These are phyloP conservation scores for Boletus pseudo-olivaceus DNA, from an alignment of 768 basidiomycete genomes.

Conservation along the genomic window DNA sequence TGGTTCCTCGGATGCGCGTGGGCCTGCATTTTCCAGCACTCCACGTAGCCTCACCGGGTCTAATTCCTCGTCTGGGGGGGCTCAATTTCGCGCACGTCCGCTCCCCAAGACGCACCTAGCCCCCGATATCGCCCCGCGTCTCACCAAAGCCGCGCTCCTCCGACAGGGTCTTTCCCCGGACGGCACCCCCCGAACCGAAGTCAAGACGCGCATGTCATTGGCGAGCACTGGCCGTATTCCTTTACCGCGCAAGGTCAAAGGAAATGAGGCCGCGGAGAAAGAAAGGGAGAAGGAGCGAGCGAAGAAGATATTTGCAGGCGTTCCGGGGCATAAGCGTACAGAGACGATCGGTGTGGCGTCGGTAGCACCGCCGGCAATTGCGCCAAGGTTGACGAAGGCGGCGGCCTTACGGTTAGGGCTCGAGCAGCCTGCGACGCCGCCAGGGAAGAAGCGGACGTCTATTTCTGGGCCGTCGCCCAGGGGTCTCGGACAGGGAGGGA, in stretches of 20 bases:
- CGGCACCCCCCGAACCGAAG: constrained; percentile 15
- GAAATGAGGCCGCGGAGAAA: constrained; percentile 40
- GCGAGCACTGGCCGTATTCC: constrained; percentile 35
- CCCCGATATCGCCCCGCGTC: constrained; percentile 75
- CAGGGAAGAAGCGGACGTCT: constrained; percentile 38
- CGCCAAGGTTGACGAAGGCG: constrained; percentile 74
- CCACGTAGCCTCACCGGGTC: constrained; percentile 33
- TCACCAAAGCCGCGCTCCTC: constrained; percentile 69
- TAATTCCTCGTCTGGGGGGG: constrained; percentile 41
- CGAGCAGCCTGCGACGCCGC: constrained; percentile 36
- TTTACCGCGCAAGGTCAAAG: constrained; percentile 25
- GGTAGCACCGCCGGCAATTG: constrained; percentile 65
- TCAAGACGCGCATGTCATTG: constrained; percentile 29
- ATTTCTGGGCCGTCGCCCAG: constrained; percentile 20
- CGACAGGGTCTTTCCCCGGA: constrained; percentile 58
- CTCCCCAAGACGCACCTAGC: constrained; percentile 57
- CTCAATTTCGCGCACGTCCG: constrained; percentile 61
- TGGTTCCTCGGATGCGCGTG: constrained; percentile 21
- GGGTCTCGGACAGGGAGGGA: not conserved
- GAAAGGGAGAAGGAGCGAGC: constrained; percentile 60
- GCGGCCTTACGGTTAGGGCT: constrained; percentile 66
- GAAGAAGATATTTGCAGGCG: constrained; percentile 65
- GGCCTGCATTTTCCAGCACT: constrained; percentile 16
- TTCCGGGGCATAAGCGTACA: constrained; percentile 78
- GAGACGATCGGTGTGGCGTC: constrained; percentile 69